Percentiles rank a stretch among this genome's conserved stretches.
Conservation (phyloP, 768 basidiomycete genomes). For the Macrolepiota fuliginosa region DNA sequence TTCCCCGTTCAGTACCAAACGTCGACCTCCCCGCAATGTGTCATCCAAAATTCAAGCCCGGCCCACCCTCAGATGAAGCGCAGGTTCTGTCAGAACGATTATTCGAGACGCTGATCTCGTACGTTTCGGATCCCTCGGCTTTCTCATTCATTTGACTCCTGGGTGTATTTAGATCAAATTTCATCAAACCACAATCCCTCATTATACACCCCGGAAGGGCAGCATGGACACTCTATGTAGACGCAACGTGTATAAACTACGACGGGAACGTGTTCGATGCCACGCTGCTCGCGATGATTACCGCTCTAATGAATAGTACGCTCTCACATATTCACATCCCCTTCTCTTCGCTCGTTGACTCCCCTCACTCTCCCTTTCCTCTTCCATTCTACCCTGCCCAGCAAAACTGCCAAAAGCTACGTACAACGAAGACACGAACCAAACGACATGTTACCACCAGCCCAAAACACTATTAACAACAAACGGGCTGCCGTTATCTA, state of each 20-base stretch:
- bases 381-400: conserved; percentile 24
- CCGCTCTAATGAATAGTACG: conserved; percentile 84
- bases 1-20: conserved; percentile 78
- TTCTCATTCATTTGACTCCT: not conserved
- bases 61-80: conserved; percentile 92
- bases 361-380: not conserved
- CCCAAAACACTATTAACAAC: conserved; percentile 36
- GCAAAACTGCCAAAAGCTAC: conserved; percentile 70
- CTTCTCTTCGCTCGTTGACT: not conserved
- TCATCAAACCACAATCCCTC: conserved; percentile 64
- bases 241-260: conserved; percentile 94
- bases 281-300: conserved; percentile 80
- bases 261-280: conserved; percentile 97
- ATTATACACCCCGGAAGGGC: conserved; percentile 80
- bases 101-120: conserved; percentile 76
- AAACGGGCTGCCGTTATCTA: conserved; percentile 42
- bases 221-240: conserved; percentile 93
- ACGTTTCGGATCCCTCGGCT: conserved; percentile 23
- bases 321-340: not conserved
- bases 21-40: conserved; percentile 92
- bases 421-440: conserved; percentile 65
- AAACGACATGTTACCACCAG: conserved; percentile 54
- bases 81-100: conserved; percentile 86
- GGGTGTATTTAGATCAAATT: conserved; percentile 47
- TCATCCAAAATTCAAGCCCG: conserved; percentile 91